Percentiles rank a stretch among this genome's conserved stretches.
Evolutionary conservation across 306 rosid genomes (phyloP).

Genomic region (Cyclanthera cordifolia): DNA sequence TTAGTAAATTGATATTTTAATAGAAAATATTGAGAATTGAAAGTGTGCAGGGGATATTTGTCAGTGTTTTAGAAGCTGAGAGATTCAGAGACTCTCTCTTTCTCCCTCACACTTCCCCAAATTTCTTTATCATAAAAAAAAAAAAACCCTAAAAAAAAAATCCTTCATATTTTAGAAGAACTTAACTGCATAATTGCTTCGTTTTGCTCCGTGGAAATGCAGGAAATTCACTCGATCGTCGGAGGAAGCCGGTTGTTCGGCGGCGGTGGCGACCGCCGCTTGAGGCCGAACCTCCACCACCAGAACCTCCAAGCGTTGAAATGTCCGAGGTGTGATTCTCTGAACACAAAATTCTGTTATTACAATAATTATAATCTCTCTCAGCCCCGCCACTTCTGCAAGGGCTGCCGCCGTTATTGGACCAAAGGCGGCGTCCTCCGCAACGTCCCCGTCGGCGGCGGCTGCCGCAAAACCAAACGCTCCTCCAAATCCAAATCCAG

Average conservation of each 20-base stretch:
- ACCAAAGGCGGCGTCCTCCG: constrained; percentile 98
- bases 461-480: constrained; percentile 86
- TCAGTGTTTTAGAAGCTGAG: constrained; percentile 25
- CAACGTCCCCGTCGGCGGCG: constrained; percentile 96
- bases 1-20: too few species aligned
- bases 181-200: too few species aligned
- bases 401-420: constrained; percentile 95
- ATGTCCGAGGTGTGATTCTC: constrained; percentile 87
- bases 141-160: neutral
- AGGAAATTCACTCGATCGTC: constrained; percentile 63
- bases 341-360: constrained; percentile 91
- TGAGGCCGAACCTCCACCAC: constrained; percentile 34
- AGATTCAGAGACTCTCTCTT: constrained; percentile 3
- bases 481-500: constrained; percentile 37
- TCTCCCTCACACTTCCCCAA: constrained; percentile 14
- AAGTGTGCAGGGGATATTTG: constrained; percentile 42
- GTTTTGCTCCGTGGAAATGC: constrained; percentile 36
- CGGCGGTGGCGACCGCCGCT: constrained; percentile 32
- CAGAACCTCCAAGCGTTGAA: constrained; percentile 50
- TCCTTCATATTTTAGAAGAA: too few species aligned
- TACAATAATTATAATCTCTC: constrained; percentile 94
- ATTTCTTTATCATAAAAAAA: constrained; percentile 1
- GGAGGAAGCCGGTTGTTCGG: constrained; percentile 42
- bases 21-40: constrained; percentile 1
- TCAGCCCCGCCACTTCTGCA: constrained; percentile 97